Evolutionary conservation across 228 moss, liverwort and hornwort genomes (phyloP).

Genomic region (Sphagnum magellanicum): DNA sequence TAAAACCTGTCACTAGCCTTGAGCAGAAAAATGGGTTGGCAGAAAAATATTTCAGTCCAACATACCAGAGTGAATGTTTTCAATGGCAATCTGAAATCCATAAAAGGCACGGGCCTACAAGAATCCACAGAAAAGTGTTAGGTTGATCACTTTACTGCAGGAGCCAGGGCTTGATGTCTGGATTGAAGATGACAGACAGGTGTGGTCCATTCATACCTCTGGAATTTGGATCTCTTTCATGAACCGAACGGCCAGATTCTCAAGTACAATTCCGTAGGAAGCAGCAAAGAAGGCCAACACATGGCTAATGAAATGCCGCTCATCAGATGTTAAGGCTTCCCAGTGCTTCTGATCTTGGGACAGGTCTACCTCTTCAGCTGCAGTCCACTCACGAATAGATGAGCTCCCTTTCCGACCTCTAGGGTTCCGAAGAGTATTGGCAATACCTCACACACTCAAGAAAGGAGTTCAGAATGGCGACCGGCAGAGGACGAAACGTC

Average conservation of each 20-base stretch:
- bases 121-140: not conserved
- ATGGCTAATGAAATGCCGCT: slow-evolving; percentile 89
- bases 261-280: slow-evolving; percentile 95
- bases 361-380: slow-evolving; percentile 90
- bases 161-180: no score
- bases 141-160: no score
- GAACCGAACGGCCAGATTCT: slow-evolving; percentile 84
- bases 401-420: no score
- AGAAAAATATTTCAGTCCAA: not conserved
- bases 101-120: slow-evolving; percentile 82
- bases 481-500: no score
- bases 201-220: slow-evolving; percentile 29
- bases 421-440: no score
- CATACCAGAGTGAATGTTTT: slow-evolving; percentile 79
- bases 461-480: no score
- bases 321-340: slow-evolving; percentile 60
- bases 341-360: slow-evolving; percentile 77
- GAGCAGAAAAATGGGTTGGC: no score
- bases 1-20: no score
- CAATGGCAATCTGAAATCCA: slow-evolving; percentile 90
- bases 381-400: not conserved
- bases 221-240: slow-evolving; percentile 97
- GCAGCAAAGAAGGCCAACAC: slow-evolving; percentile 93
- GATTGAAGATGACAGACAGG: no score
- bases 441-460: no score